A percentile compares a stretch with the other conserved stretches of the same genome.
These are phyloP conservation scores for Myriosclerotinia curreyana DNA, from an alignment of 2,329 filamentous ascomycete genomes.

Conservation along the genomic window DNA sequence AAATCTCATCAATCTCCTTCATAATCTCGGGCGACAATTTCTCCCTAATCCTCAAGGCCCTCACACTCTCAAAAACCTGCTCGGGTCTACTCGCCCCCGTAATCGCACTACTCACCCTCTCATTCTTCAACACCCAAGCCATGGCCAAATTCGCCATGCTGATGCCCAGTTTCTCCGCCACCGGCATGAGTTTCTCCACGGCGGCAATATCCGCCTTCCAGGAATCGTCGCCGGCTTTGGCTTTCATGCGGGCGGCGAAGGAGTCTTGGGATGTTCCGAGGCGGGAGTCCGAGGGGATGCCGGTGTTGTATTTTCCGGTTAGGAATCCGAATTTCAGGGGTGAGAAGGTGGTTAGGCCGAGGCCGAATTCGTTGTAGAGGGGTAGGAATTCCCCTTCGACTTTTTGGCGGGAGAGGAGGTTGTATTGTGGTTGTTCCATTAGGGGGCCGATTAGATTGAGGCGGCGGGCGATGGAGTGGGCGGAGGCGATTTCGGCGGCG, in stretches of 20 bases:
- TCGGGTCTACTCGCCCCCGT: slow-evolving; percentile 56
- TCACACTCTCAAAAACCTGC: slow-evolving; percentile 60
- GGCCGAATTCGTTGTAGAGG: slow-evolving; percentile 57
- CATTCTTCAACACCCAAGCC: slow-evolving; percentile 62
- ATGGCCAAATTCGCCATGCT: slow-evolving; percentile 52
- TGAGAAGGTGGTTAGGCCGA: slow-evolving; percentile 62
- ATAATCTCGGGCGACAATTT: slow-evolving; percentile 59
- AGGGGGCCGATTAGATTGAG: slow-evolving; percentile 60
- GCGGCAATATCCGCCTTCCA: slow-evolving; percentile 57
- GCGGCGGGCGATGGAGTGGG: slow-evolving; percentile 58
- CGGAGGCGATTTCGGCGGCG: slow-evolving; percentile 62
- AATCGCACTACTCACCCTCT: slow-evolving; percentile 59
- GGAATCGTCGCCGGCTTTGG: slow-evolving; percentile 46
- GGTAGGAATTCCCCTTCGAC: slow-evolving; percentile 62
- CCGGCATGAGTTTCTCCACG: slow-evolving; percentile 57
- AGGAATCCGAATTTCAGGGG: slow-evolving; percentile 60
- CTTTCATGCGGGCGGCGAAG: slow-evolving; percentile 46
- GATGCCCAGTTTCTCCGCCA: slow-evolving; percentile 63
- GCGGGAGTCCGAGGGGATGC: slow-evolving; percentile 58
- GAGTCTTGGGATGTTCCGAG: slow-evolving; percentile 53
- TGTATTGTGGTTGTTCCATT: slow-evolving; percentile 67
- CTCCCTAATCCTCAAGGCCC: slow-evolving; percentile 51
- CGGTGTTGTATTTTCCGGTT: slow-evolving; percentile 65
- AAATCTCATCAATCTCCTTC: slow-evolving; percentile 56
- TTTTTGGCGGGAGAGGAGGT: slow-evolving; percentile 58